These are phyloP conservation scores for Arthrobotrys musiformis DNA, from an alignment of 2,329 filamentous ascomycete species.

Conservation along the genomic window DNA sequence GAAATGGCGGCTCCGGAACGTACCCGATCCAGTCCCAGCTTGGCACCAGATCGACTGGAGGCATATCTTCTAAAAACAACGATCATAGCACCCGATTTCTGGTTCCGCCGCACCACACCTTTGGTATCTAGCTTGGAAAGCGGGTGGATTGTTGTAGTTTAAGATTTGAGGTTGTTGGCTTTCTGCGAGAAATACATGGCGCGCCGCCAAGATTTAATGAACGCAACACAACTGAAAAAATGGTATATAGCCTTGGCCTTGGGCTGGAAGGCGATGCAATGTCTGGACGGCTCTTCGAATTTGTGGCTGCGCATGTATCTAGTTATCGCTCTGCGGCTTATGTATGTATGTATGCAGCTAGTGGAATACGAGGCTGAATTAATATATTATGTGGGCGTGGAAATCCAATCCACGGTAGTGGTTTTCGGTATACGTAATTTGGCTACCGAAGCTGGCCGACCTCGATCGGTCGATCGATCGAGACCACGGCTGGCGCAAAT, in stretches of 20 bases:
- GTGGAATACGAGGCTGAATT: neutral
- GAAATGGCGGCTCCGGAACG: conserved; percentile 25
- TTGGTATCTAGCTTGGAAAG: conserved; percentile 12
- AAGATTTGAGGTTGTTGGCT: conserved; percentile 23
- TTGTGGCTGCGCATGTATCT: neutral
- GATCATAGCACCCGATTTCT: conserved; percentile 47
- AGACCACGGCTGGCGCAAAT: too few relatives aligned
- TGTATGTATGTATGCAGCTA: too few relatives aligned
- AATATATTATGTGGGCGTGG: neutral
- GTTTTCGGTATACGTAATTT: neutral
- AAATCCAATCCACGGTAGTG: neutral
- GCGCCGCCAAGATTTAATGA: conserved; percentile 22
- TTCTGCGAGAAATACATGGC: conserved; percentile 16
- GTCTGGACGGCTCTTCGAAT: neutral
- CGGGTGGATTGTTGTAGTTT: conserved; percentile 41
- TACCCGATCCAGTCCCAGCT: conserved; percentile 49
- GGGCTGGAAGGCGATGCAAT: neutral
- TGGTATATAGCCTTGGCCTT: neutral
- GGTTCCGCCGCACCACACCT: neutral
- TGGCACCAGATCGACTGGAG: conserved; percentile 32
- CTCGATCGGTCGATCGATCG: too few relatives aligned
- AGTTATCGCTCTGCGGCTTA: too few relatives aligned
- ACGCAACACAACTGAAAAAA: conserved; percentile 18
- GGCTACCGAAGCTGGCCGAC: neutral
- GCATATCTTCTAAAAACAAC: conserved; percentile 37